Conservation (phyloP, 2,329 filamentous ascomycete genomes). For the Pseudovirgaria hyperparasitica region DNA sequence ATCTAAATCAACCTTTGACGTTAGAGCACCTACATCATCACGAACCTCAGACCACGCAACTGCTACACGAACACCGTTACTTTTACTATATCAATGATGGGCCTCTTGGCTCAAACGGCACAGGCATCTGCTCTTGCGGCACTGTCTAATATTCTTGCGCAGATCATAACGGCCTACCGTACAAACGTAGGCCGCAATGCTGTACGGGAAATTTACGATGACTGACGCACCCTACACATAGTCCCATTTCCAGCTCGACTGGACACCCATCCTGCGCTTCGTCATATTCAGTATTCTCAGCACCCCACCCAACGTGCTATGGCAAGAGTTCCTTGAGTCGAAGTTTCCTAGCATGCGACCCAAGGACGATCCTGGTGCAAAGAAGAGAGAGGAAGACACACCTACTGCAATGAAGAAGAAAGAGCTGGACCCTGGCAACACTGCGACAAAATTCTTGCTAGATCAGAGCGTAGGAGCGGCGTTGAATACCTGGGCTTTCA, state of each 20-base stretch:
- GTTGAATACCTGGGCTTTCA: constrained; percentile 53
- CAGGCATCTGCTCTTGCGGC: constrained; percentile 54
- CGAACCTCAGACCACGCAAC: too few relatives aligned
- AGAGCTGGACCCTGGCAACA: constrained; percentile 49
- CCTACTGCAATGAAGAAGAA: constrained; percentile 13
- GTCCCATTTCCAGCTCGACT: constrained; percentile 50
- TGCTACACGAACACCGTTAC: too few relatives aligned
- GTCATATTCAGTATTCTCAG: constrained; percentile 58
- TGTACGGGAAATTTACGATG: constrained; percentile 2
- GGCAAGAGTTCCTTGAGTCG: constrained; percentile 70
- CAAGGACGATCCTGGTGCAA: constrained; percentile 16
- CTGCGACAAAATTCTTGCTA: constrained; percentile 51
- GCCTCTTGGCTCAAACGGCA: constrained; percentile 31
- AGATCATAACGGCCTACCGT: constrained; percentile 52
- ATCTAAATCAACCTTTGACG: too few relatives aligned
- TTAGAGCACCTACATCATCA: too few relatives aligned
- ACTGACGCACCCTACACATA: constrained; percentile 19
- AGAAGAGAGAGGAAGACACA: constrained; percentile 15
- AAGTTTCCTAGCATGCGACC: constrained; percentile 54
- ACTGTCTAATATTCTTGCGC: constrained; percentile 61
- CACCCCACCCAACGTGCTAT: constrained; percentile 73
- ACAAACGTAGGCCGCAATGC: constrained; percentile 35
- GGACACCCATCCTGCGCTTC: constrained; percentile 62
- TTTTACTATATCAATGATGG: too few relatives aligned
- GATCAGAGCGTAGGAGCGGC: constrained; percentile 57